phyloP scores from a whole-genome alignment of 805 yeast species.

The Cyberlindnera euphorbiiphila region DNA sequence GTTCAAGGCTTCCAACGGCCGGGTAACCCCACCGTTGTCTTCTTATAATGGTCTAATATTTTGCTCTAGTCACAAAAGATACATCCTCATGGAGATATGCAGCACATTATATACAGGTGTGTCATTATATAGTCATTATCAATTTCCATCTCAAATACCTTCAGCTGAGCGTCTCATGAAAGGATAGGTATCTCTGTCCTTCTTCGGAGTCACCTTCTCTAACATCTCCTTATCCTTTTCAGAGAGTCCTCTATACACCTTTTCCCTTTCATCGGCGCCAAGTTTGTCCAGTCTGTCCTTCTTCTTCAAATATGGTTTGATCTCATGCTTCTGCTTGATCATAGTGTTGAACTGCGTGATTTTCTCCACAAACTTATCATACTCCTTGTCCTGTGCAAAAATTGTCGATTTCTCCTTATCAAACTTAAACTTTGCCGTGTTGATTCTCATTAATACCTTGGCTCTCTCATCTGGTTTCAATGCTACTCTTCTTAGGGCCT shows the following conservation, averaged over 20 bases:
- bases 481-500: slow-evolving; percentile 25
- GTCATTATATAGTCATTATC: too few relatives aligned
- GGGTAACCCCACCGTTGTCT: not conserved
- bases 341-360: slow-evolving; percentile 14
- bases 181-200: not conserved
- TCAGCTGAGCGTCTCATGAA: not conserved
- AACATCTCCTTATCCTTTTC: slow-evolving; percentile 1
- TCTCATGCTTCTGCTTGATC: slow-evolving; percentile 18
- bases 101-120: too few relatives aligned
- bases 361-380: slow-evolving; percentile 9
- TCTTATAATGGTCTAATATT: not conserved
- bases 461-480: slow-evolving; percentile 18
- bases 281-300: slow-evolving; percentile 7
- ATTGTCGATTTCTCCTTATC: slow-evolving; percentile 8
- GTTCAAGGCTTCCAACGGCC: not conserved
- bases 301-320: slow-evolving; percentile 13
- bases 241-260: slow-evolving; percentile 1
- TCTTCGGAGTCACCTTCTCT: slow-evolving; percentile 5
- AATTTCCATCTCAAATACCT: too few relatives aligned
- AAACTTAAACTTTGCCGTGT: slow-evolving; percentile 12
- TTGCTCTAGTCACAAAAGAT: too few relatives aligned
- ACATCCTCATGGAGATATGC: too few relatives aligned
- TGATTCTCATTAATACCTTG: slow-evolving; percentile 14
- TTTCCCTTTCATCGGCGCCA: slow-evolving; percentile 5
- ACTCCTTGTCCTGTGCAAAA: slow-evolving; percentile 6